A percentile compares a stretch with the other conserved stretches of the same genome.
Conservation (phyloP, 208 protist genomes). For the Acanthamoeba culbertsoni region DNA sequence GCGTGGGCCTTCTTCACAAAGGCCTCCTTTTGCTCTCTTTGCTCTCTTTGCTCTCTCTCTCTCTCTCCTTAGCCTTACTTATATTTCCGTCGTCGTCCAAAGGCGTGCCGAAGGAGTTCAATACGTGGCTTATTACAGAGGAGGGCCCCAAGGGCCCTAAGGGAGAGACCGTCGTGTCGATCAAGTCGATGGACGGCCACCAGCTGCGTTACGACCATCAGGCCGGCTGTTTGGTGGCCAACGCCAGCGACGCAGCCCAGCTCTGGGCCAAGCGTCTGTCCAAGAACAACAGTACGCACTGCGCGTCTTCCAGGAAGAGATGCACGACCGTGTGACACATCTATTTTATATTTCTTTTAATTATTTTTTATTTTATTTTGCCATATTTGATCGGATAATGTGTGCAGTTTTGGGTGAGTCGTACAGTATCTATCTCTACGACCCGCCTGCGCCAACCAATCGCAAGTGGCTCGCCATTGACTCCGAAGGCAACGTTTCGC, state of each 20-base stretch:
- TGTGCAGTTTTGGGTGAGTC: neutral
- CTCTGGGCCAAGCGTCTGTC: neutral
- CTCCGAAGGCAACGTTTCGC: neutral
- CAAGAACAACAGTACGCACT: neutral
- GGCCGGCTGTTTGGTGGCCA: neutral
- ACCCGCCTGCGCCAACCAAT: neutral
- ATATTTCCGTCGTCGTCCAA: neutral
- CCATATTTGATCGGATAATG: neutral
- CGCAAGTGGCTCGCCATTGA: neutral
- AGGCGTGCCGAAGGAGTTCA: constrained; percentile 57
- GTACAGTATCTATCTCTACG: neutral
- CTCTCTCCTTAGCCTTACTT: too few relatives aligned
- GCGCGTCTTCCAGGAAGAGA: too few relatives aligned
- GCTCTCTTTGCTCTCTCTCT: too few relatives aligned
- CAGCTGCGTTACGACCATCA: neutral
- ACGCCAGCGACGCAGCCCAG: neutral
- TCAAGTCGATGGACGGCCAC: constrained; percentile 46
- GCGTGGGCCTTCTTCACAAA: neutral
- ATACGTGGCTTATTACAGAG: neutral
- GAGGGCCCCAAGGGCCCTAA: neutral
- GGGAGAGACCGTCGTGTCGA: neutral
- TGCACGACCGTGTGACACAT: too few relatives aligned
- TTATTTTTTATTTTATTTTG: neutral
- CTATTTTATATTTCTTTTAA: neutral
- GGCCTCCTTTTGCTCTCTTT: neutral